Evolutionary conservation across 768 basidiomycete genomes (phyloP), one percentile per base, ranked within the genome.

Genomic region (Boletus reticulatus): DNA sequence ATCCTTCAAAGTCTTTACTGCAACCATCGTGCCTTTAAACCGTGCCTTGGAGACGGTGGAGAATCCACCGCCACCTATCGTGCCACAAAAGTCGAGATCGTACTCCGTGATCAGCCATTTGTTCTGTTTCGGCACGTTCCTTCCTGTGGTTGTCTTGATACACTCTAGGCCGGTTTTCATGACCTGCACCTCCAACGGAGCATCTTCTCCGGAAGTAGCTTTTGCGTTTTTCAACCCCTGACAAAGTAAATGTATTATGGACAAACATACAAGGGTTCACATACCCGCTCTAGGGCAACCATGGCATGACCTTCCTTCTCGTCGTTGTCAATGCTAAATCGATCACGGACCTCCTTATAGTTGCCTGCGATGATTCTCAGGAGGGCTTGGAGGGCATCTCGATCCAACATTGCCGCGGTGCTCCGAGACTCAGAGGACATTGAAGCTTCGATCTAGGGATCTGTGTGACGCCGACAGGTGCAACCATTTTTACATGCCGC

Each of bases 11-110:
- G 9, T 36, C 38, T 58, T 58, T 7, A 53, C 52, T 14, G 56
- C 56, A 36, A 58, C 56, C 6, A 38, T 46, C 38, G 16, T 44
- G 16, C 36, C 36, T 29, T 52, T 39, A 22, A 45, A 58, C 32
- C 43, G 27, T 4, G 52, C 56, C 24, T 49, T 58, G 1, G 17
- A 36, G 6, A 58, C 56, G 0, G 43, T 58, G 16, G 56, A 44
- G 44, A 71, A 71, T 27, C 63, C 68, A 6, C 69, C 69, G 19
- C 59, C 24, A 6, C 68, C 69, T 41, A 69, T 67, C 43, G 55
- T 43, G 6, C 48, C 53, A 8, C 62, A 62, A 43, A 60, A 50
- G 6, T 69, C 68, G 19, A 71, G 65, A 17, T 70, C 69, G 36
- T 67, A 63, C 4, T 63, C 50, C 19, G 63, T 66, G 37, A 71